Evolutionary conservation across 2,329 filamentous ascomycete genomes (phyloP).

Genomic region (Penicillium sp.): DNA sequence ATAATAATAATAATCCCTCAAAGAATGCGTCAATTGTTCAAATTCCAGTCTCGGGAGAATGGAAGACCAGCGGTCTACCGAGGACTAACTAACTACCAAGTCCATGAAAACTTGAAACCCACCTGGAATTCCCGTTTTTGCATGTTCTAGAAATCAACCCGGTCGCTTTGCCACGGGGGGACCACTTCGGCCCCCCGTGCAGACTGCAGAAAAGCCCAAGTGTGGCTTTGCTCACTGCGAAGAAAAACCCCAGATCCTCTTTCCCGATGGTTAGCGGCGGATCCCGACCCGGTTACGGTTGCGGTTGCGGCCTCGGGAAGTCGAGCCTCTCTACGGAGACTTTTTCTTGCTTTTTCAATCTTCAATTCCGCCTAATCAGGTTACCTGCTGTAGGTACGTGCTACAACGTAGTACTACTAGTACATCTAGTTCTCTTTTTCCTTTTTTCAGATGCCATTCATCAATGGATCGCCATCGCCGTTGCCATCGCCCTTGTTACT

Average conservation of each 20-base stretch:
- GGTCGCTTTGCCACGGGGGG: conserved; percentile 12
- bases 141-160: conserved; percentile 3
- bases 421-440: background rate
- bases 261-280: conserved; percentile 32
- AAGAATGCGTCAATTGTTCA: conserved; percentile 1
- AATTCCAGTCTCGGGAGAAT: conserved; percentile 5
- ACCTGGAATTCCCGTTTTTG: conserved; percentile 4
- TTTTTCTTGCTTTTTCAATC: conserved; percentile 3
- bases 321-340: conserved; percentile 7
- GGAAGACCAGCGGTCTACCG: conserved; percentile 11
- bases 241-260: conserved; percentile 31
- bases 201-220: background rate
- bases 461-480: conserved; percentile 9
- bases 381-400: background rate
- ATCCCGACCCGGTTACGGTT: conserved; percentile 31
- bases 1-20: background rate
- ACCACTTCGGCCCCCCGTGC: conserved; percentile 3
- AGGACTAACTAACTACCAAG: background rate
- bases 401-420: background rate
- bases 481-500: conserved; percentile 7
- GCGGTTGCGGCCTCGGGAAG: conserved; percentile 20
- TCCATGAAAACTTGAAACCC: background rate
- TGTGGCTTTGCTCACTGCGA: conserved; percentile 11
- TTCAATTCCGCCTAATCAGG: background rate
- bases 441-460: conserved; percentile 2